A percentile compares a stretch with the other conserved stretches of the same genome.
These are phyloP conservation scores for Sextonia rubra DNA, from an alignment of 164 flowering plant genomes.

Conservation along the genomic window DNA sequence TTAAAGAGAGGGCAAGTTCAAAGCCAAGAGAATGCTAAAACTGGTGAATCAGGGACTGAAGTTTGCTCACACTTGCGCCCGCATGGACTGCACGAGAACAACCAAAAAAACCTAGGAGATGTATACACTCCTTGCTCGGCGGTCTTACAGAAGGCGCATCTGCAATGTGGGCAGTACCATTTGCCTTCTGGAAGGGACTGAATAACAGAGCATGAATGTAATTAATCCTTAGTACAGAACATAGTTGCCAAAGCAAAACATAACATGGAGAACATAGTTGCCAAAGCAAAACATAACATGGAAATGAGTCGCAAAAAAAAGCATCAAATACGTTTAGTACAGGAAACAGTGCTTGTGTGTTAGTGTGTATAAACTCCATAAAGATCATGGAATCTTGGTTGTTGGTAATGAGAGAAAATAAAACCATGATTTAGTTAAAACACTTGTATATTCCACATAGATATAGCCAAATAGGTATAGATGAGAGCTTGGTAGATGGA, in stretches of 20 bases:
- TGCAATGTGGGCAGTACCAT: constrained; percentile 26
- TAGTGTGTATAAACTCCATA: not conserved
- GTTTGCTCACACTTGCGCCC: constrained; percentile 21
- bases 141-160: constrained; percentile 21
- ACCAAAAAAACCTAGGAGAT: not conserved
- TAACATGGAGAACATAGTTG: not conserved
- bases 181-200: constrained; percentile 25
- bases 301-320: not conserved
- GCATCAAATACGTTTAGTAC: no score
- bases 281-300: not conserved
- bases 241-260: not conserved
- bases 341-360: no score
- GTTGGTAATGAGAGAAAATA: not conserved
- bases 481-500: not conserved
- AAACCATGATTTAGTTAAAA: not conserved
- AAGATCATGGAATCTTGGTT: not conserved
- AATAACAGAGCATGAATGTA: constrained; percentile 4
- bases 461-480: not conserved
- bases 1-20: not conserved
- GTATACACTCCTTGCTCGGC: constrained; percentile 5
- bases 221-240: not conserved
- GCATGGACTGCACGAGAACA: constrained; percentile 20
- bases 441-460: no score
- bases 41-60: not conserved
- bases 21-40: not conserved